phyloP scores from a whole-genome alignment of 441 rosid genomes.

The Brassica hybrid region DNA sequence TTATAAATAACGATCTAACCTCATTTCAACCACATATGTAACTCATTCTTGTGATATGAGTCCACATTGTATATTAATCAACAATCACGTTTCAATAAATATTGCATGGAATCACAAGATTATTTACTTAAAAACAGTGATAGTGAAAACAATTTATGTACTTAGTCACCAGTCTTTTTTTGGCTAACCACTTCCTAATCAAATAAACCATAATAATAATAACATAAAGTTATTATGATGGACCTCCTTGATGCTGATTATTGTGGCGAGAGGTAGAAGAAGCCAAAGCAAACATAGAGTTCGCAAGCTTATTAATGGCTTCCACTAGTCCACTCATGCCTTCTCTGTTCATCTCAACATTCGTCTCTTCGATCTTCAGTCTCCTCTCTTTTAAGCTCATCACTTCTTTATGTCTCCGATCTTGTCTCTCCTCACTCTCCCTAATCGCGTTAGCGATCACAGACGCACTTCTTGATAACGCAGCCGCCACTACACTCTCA shows the following conservation, averaged over 20 bases:
- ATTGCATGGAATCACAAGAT: constrained; percentile 25
- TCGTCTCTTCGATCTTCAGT: constrained; percentile 71
- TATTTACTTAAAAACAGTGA: constrained; percentile 3
- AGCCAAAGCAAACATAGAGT: constrained; percentile 75
- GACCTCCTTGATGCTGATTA: constrained; percentile 49
- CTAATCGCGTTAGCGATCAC: constrained; percentile 79
- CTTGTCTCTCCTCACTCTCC: constrained; percentile 73
- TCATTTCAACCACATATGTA: not conserved
- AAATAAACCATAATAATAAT: constrained; percentile 23
- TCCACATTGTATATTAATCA: not conserved
- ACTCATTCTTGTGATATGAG: constrained; percentile 1
- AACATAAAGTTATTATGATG: constrained; percentile 41
- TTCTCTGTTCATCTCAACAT: constrained; percentile 61
- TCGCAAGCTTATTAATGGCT: constrained; percentile 87
- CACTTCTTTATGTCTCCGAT: constrained; percentile 71
- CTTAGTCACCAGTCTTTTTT: constrained; percentile 25
- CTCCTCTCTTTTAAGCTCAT: constrained; percentile 68
- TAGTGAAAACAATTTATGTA: constrained; percentile 34
- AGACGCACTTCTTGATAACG: constrained; percentile 78
- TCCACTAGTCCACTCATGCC: constrained; percentile 75
- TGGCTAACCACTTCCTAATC: constrained; percentile 37
- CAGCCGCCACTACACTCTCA: constrained; percentile 56
- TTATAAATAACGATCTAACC: not conserved
- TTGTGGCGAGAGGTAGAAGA: constrained; percentile 50
- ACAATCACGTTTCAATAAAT: constrained; percentile 24